Percentiles rank a stretch among this genome's conserved stretches.
phyloP scores from a whole-genome alignment of 768 basidiomycete genomes.

The Pisolithus tinctorius region DNA sequence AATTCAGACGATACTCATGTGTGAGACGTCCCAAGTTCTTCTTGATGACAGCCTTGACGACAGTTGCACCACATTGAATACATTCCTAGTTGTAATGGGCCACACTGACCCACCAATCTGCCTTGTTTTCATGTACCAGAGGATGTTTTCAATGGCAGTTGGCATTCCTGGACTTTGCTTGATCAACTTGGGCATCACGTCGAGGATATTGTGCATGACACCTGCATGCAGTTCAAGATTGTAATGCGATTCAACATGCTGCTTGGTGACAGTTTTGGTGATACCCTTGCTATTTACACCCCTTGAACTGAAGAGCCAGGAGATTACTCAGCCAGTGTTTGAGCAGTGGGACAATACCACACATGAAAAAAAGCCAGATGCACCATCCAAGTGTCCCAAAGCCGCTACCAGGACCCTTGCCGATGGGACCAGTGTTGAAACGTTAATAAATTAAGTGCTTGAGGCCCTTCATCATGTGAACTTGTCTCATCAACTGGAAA shows the following conservation, averaged over 20 bases:
- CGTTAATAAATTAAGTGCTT: too few species aligned
- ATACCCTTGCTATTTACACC: conserved; percentile 93
- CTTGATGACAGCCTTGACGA: conserved; percentile 97
- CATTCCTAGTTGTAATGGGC: conserved; percentile 97
- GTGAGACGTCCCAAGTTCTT: conserved; percentile 98
- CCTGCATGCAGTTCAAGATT: conserved; percentile 95
- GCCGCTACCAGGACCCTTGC: conserved; percentile 97
- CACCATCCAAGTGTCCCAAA: conserved; percentile 99
- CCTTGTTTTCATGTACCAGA: conserved; percentile 99
- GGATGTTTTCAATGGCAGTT: too few species aligned
- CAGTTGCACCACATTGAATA: conserved; percentile 93
- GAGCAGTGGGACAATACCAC: conserved; percentile 94
- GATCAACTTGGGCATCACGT: conserved; percentile 99
- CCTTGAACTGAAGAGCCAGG: conserved; percentile 97
- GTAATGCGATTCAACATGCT: conserved; percentile 97
- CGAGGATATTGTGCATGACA: conserved; percentile 98
- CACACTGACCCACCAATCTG: conserved; percentile 99
- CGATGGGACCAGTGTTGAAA: conserved; percentile 99
- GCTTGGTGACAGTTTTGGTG: conserved; percentile 98
- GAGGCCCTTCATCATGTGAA: too few species aligned
- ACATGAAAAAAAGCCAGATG: conserved; percentile 99
- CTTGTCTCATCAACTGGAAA: too few species aligned
- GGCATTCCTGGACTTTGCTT: too few species aligned
- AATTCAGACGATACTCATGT: conserved; percentile 40
- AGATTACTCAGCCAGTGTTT: conserved; percentile 98